A percentile compares a stretch with the other conserved stretches of the same genome.
Conservation (phyloP, 1,284 basidiomycete genomes). For the Coriolopsis trogii region DNA sequence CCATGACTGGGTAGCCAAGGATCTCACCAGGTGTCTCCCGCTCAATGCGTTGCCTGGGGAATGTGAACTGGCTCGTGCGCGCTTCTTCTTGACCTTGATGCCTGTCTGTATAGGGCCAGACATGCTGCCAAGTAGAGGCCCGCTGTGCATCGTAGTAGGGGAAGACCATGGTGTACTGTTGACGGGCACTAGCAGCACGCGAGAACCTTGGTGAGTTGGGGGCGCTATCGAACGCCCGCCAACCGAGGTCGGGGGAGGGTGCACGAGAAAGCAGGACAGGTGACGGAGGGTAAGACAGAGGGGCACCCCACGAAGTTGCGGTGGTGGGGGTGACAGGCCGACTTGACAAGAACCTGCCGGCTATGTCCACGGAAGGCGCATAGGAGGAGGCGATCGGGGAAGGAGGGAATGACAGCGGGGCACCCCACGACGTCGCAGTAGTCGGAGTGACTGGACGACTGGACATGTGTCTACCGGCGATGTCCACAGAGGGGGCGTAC, state of each 20-base stretch:
- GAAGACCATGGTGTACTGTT: slow-evolving; percentile 16
- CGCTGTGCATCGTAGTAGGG: slow-evolving; percentile 28
- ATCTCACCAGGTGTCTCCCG: neutral
- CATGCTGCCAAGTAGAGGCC: slow-evolving; percentile 17
- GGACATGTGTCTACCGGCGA: slow-evolving; percentile 41
- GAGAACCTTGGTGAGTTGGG: slow-evolving; percentile 15
- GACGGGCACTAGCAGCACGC: neutral
- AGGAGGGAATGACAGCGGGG: slow-evolving; percentile 44
- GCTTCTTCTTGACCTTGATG: slow-evolving; percentile 1
- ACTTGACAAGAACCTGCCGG: slow-evolving; percentile 39
- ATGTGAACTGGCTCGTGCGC: slow-evolving; percentile 21
- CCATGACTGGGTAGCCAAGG: slow-evolving; percentile 31
- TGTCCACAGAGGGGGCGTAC: slow-evolving; percentile 44
- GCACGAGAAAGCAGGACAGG: slow-evolving; percentile 35
- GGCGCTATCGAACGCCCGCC: slow-evolving; percentile 18
- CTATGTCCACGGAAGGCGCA: slow-evolving; percentile 47
- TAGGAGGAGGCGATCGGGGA: slow-evolving; percentile 46
- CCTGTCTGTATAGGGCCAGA: slow-evolving; percentile 22
- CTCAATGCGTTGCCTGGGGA: slow-evolving; percentile 18
- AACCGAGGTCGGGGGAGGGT: slow-evolving; percentile 26
- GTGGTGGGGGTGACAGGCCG: slow-evolving; percentile 43
- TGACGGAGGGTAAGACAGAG: slow-evolving; percentile 44
- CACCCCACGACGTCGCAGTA: slow-evolving; percentile 51
- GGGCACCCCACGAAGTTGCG: slow-evolving; percentile 50
- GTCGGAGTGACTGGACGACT: slow-evolving; percentile 42